phyloP scores from a whole-genome alignment of 1,139 yeast genomes.

The Candida dubliniensis region DNA sequence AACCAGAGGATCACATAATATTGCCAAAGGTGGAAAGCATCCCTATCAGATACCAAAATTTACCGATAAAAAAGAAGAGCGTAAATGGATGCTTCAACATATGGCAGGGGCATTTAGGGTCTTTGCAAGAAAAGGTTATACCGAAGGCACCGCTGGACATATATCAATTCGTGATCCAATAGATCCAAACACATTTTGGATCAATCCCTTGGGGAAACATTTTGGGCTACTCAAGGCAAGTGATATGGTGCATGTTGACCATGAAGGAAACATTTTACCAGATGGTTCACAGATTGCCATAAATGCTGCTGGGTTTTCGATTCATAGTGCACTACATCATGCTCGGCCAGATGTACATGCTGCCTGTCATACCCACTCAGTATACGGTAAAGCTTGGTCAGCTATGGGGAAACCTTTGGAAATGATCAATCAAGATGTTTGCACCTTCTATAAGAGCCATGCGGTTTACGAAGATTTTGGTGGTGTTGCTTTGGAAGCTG shows the following conservation, averaged over 20 bases:
- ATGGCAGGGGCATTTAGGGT: constrained; percentile 80
- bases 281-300: constrained; percentile 67
- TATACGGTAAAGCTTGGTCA: constrained; percentile 71
- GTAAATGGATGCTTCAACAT: constrained; percentile 66
- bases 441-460: constrained; percentile 64
- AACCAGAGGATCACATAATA: constrained; percentile 45
- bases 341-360: constrained; percentile 79
- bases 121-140: constrained; percentile 68
- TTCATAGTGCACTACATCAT: constrained; percentile 73
- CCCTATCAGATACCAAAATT: constrained; percentile 54
- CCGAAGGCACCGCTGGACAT: constrained; percentile 81
- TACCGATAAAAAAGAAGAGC: constrained; percentile 47
- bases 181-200: constrained; percentile 72
- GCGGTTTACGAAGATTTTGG: constrained; percentile 69
- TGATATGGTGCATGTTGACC: constrained; percentile 76
- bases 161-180: constrained; percentile 80
- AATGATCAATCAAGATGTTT: constrained; percentile 77
- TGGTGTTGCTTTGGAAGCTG: constrained; percentile 71
- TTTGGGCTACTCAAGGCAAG: constrained; percentile 65
- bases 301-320: constrained; percentile 78
- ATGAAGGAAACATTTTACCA: constrained; percentile 59
- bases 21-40: constrained; percentile 44
- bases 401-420: constrained; percentile 70
- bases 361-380: constrained; percentile 78
- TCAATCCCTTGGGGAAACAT: constrained; percentile 73